Percentiles rank a stretch among this genome's conserved stretches.
Conservation (phyloP, 495 filamentous ascomycete genomes). For the Hamigera avellanea region DNA sequence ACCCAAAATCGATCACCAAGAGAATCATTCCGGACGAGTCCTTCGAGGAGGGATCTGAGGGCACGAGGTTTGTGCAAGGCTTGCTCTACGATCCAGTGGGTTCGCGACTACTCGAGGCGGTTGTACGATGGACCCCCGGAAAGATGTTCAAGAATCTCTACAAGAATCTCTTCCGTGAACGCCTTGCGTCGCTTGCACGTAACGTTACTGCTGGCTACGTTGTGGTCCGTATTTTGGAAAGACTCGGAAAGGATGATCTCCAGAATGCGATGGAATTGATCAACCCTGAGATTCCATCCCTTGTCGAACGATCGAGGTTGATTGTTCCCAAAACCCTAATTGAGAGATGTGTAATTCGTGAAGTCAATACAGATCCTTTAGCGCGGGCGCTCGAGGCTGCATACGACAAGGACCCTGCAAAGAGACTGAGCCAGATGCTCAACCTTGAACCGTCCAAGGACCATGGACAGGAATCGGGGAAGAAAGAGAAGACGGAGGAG, state of each 20-base stretch:
- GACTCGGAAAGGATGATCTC: slow-evolving; percentile 75
- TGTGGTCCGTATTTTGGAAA: slow-evolving; percentile 64
- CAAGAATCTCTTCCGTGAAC: slow-evolving; percentile 57
- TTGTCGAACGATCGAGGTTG: slow-evolving; percentile 64
- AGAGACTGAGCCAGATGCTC: slow-evolving; percentile 47
- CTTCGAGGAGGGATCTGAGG: slow-evolving; percentile 44
- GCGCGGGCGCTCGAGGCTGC: slow-evolving; percentile 47
- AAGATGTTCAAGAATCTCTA: slow-evolving; percentile 82
- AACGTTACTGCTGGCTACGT: slow-evolving; percentile 87
- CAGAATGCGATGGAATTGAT: slow-evolving; percentile 54
- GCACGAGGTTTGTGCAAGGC: slow-evolving; percentile 63
- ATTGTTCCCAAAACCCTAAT: slow-evolving; percentile 70
- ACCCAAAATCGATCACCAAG: slow-evolving; percentile 46
- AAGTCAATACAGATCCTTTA: slow-evolving; percentile 46
- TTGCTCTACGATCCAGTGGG: slow-evolving; percentile 83
- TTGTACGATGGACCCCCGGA: slow-evolving; percentile 67
- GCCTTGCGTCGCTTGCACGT: slow-evolving; percentile 64
- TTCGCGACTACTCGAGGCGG: slow-evolving; percentile 76
- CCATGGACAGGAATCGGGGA: slow-evolving; percentile 19
- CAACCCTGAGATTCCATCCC: slow-evolving; percentile 51
- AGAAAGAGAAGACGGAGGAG: slow-evolving; percentile 19
- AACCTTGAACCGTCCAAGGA: slow-evolving; percentile 31
- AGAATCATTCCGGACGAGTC: slow-evolving; percentile 55
- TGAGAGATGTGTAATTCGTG: slow-evolving; percentile 66
- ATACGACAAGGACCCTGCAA: slow-evolving; percentile 42